phyloP scores from a whole-genome alignment of 2,329 filamentous ascomycete species.

The Didymella glomerata region DNA sequence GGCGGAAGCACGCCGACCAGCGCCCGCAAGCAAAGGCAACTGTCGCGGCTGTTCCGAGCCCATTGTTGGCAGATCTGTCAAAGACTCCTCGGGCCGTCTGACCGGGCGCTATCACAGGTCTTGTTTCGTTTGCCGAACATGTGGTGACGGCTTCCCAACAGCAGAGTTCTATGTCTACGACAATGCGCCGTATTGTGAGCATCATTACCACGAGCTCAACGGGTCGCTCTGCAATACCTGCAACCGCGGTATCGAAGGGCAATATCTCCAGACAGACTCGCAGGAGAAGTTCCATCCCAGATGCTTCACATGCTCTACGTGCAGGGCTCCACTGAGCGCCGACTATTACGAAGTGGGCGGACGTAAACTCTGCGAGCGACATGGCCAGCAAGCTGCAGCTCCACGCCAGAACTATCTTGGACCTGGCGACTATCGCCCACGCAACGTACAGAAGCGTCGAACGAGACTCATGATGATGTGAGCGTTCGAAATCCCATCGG shows the following conservation, averaged over 20 bases:
- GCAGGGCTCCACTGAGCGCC: conserved; percentile 74
- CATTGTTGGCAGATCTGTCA: conserved; percentile 91
- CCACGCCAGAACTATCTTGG: conserved; percentile 51
- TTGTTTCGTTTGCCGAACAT: conserved; percentile 91
- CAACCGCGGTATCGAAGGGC: conserved; percentile 86
- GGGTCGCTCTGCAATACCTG: conserved; percentile 84
- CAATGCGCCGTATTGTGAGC: conserved; percentile 88
- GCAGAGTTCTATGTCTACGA: conserved; percentile 91
- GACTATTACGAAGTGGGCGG: conserved; percentile 93
- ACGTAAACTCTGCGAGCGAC: conserved; percentile 82
- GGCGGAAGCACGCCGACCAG: conserved; percentile 33
- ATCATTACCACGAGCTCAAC: conserved; percentile 92
- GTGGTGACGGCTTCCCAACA: conserved; percentile 80
- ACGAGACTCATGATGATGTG: conserved; percentile 63
- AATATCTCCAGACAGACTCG: conserved; percentile 85
- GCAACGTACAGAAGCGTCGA: conserved; percentile 58
- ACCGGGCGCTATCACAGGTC: conserved; percentile 94
- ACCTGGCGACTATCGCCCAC: conserved; percentile 46
- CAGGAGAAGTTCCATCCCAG: conserved; percentile 82
- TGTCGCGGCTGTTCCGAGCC: conserved; percentile 82
- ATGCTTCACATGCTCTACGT: conserved; percentile 87
- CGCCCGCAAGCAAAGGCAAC: conserved; percentile 68
- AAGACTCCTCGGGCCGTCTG: conserved; percentile 88
- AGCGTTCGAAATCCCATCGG: conserved; percentile 19
- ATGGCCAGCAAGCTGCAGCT: conserved; percentile 71